Conservation (phyloP, 345 rosid genomes). For the Brassica incana region DNA sequence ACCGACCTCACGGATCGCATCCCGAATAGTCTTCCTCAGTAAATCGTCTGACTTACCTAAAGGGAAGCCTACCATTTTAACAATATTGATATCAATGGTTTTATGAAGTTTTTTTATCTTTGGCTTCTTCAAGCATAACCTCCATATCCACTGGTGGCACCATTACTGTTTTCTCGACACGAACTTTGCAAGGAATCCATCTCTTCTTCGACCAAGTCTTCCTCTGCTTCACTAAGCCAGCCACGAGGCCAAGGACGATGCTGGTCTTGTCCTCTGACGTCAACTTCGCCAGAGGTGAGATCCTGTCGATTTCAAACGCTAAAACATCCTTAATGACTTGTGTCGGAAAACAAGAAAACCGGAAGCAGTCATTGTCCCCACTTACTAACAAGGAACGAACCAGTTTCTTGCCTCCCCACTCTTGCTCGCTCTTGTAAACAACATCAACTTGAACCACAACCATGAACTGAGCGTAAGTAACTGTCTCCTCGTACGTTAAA, state of each 20-base stretch:
- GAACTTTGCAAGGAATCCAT: not conserved
- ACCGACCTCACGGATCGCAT: not conserved
- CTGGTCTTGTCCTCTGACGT: not conserved
- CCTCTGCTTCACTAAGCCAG: not conserved
- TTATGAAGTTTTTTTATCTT: not conserved
- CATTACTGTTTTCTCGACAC: not conserved
- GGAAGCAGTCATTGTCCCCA: not conserved
- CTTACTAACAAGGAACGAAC: not conserved
- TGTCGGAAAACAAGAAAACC: not conserved
- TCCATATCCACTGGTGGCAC: slow-evolving; percentile 4
- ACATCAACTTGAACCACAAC: not conserved
- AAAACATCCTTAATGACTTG: slow-evolving; percentile 1
- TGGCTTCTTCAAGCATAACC: not conserved
- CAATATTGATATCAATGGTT: not conserved
- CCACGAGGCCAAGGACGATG: slow-evolving; percentile 1
- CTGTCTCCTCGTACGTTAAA: not conserved
- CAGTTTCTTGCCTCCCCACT: not conserved
- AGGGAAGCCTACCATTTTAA: not conserved
- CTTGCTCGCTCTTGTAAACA: not conserved
- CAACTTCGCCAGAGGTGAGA: not conserved
- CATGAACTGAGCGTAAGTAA: not conserved
- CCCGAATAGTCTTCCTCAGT: not conserved
- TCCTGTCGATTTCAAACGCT: not conserved
- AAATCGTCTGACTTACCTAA: not conserved
- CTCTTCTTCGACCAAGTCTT: not conserved